These are phyloP conservation scores for Neopestalotiopsis sp. DNA, from an alignment of 2,329 filamentous ascomycete genomes.

Conservation along the genomic window DNA sequence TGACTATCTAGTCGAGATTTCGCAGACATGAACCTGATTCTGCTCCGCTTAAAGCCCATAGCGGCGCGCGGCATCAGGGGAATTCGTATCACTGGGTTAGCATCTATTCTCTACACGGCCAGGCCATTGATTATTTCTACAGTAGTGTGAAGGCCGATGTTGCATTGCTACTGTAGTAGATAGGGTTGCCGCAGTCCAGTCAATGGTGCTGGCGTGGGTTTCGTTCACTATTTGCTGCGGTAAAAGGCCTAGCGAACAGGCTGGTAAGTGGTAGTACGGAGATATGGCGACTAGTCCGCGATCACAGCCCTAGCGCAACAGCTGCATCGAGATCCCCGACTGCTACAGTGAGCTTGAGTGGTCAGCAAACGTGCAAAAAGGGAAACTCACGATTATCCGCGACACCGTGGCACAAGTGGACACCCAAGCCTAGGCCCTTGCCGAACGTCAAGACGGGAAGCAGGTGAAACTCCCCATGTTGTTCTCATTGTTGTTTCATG, in stretches of 20 bases:
- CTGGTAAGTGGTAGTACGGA: too few relatives aligned
- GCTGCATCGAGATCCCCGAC: background rate
- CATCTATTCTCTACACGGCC: background rate
- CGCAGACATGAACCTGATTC: background rate
- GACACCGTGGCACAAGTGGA: too few relatives aligned
- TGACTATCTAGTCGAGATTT: background rate
- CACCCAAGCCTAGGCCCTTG: too few relatives aligned
- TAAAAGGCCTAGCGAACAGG: background rate
- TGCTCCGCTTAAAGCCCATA: background rate
- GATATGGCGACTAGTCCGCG: too few relatives aligned
- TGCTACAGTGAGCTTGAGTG: background rate
- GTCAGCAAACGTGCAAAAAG: too few relatives aligned
- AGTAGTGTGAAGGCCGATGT: background rate
- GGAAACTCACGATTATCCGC: too few relatives aligned
- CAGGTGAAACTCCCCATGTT: too few relatives aligned
- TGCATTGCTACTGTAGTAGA: background rate
- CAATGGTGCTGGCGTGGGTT: background rate
- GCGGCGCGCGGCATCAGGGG: background rate
- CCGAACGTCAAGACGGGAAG: too few relatives aligned
- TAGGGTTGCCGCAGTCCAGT: background rate
- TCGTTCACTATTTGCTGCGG: background rate
- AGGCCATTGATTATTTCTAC: background rate
- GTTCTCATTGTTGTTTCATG: too few relatives aligned
- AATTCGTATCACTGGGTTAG: background rate
- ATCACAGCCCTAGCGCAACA: background rate